phyloP scores from a whole-genome alignment of 345 rosid species.

The Acer saccharum region DNA sequence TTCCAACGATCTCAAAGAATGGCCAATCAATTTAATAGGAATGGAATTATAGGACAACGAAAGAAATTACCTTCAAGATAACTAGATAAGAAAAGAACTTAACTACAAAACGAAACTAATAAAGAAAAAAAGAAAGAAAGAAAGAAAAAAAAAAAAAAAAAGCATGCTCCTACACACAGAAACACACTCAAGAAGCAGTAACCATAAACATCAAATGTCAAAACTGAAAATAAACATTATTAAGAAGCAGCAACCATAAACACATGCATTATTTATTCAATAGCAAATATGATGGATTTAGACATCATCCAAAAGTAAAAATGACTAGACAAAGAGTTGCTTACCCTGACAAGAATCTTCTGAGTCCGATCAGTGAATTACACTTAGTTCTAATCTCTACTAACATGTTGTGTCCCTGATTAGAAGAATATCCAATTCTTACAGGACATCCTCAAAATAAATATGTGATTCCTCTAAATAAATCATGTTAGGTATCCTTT shows the following conservation, averaged over 20 bases:
- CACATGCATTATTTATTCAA: background rate
- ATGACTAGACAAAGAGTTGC: background rate
- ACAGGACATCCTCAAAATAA: background rate
- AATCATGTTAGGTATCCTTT: background rate
- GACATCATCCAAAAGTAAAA: slow-evolving; percentile 3
- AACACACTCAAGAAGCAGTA: background rate
- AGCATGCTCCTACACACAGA: background rate
- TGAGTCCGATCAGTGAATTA: background rate
- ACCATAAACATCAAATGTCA: background rate
- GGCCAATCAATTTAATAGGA: background rate
- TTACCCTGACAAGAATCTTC: background rate
- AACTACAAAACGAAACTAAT: background rate
- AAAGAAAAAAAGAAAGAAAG: too few species aligned
- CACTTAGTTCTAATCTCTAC: background rate
- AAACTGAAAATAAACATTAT: background rate
- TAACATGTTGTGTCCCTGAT: background rate
- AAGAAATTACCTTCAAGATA: background rate
- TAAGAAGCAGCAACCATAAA: background rate
- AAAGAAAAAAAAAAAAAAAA: too few species aligned
- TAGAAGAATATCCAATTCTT: background rate
- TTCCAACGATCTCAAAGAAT: background rate
- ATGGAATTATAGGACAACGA: background rate
- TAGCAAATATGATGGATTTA: background rate
- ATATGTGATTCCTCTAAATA: background rate
- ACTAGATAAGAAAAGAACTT: background rate